Conservation (phyloP, 2,329 filamentous ascomycete genomes). For the Fusarium abutilonis region DNA sequence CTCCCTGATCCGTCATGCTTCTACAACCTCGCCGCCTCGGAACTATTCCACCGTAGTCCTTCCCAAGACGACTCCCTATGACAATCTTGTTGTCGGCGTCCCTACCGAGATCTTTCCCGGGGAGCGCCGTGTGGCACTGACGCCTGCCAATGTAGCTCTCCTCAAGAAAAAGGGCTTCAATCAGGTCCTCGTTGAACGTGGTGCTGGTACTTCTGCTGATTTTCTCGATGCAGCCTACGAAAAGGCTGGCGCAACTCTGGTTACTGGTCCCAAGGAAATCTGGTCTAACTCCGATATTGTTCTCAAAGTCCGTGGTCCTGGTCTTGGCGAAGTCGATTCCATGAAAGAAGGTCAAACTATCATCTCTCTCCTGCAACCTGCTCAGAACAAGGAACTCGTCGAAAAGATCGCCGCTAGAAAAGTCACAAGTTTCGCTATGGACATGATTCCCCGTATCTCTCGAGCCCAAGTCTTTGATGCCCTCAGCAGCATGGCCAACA, state of each 20-base stretch:
- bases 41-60: slow-evolving; percentile 54
- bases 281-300: slow-evolving; percentile 82
- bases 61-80: slow-evolving; percentile 69
- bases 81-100: slow-evolving; percentile 78
- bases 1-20: slow-evolving; percentile 54
- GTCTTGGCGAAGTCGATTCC: slow-evolving; percentile 72
- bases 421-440: slow-evolving; percentile 87
- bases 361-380: slow-evolving; percentile 84
- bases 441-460: slow-evolving; percentile 90
- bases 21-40: slow-evolving; percentile 43
- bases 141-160: slow-evolving; percentile 82
- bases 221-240: slow-evolving; percentile 82
- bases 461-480: slow-evolving; percentile 90
- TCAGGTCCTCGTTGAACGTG: slow-evolving; percentile 79
- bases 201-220: slow-evolving; percentile 80
- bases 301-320: slow-evolving; percentile 83
- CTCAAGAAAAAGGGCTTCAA: slow-evolving; percentile 87
- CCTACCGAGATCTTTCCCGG: slow-evolving; percentile 80
- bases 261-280: slow-evolving; percentile 71
- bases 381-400: slow-evolving; percentile 80
- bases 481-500: slow-evolving; percentile 92
- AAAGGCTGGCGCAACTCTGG: slow-evolving; percentile 79
- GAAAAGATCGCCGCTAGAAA: slow-evolving; percentile 75
- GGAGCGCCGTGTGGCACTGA: slow-evolving; percentile 85
- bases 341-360: slow-evolving; percentile 77